Evolutionary conservation across 2,329 filamentous ascomycete species (phyloP).

Genomic region (Alternaria longipes): DNA sequence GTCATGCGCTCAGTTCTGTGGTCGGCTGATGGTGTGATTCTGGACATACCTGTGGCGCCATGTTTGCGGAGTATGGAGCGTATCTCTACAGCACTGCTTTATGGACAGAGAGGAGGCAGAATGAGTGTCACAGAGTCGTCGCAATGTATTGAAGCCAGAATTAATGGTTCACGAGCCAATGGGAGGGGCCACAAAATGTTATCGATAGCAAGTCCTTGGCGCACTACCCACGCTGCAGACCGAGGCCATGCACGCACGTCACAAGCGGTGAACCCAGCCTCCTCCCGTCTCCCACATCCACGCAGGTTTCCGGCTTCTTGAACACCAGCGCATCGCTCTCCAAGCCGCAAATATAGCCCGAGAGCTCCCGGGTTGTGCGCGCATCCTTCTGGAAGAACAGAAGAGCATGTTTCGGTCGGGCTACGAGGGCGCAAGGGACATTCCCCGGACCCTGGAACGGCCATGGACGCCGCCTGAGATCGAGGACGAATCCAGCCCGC

Average conservation of each 20-base stretch:
- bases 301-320: constrained; percentile 3
- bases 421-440: constrained; percentile 30
- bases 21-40: constrained; percentile 9
- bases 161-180: constrained; percentile 25
- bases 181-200: constrained; percentile 19
- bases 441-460: constrained; percentile 31
- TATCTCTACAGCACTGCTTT: constrained; percentile 2
- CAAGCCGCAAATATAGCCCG: background rate
- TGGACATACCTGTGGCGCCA: constrained; percentile 40
- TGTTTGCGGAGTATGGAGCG: constrained; percentile 12
- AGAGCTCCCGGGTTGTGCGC: background rate
- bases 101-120: background rate
- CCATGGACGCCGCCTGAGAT: constrained; percentile 46
- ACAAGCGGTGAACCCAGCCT: constrained; percentile 10
- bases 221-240: background rate
- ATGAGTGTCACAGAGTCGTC: constrained; percentile 10
- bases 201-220: constrained; percentile 12
- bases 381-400: constrained; percentile 12
- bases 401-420: constrained; percentile 24
- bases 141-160: constrained; percentile 25
- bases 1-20: constrained; percentile 43
- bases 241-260: constrained; percentile 14
- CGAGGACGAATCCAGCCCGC: constrained; percentile 24
- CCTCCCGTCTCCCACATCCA: background rate
- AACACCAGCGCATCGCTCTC: constrained; percentile 6